Base-by-base conservation (phyloP, 1,284 basidiomycete species). In the Tilletiopsis washingtonensis region DNA sequence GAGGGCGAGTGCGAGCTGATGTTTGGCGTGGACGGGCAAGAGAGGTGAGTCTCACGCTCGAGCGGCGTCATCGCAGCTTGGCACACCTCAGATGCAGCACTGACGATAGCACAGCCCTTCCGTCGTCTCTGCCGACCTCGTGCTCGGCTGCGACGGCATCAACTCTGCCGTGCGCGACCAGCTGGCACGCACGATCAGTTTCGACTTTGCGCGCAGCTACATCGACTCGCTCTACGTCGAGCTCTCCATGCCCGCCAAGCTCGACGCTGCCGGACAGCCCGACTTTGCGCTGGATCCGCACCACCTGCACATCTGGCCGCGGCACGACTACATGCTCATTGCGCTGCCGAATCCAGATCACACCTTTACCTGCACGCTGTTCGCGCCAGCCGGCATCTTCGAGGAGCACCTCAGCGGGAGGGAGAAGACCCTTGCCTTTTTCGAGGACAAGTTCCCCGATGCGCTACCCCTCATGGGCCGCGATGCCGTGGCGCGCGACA, bases 291-390 rank as follows among this genome's bases (percentile, higher is more conserved):
- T 98, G 75, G 89, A 94, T 79, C 86, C 88, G 59, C 85, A 88
- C 75, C 88, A 97, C 76, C 82, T 98, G 59, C 94, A 98, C 78
- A 97, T 98, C 71, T 98, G 93, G 93, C 94, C 93, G 52, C 84
- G 91, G 69, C 88, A 91, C 75, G 86, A 88, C 45, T 97, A 96
- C 79, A 98, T 98, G 93, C 81, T 98, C 66, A 96, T 98, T 69
- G 94, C 90, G 17, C 82, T 98, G 45, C 90, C 93, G 58, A 98
- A 71, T 45, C 32, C 49, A 26, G 77, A 78, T 58, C 70, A 75
- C 34, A 76, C 75, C 6, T 78, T 80, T 64, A 79, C 78, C 0
- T 73, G 77, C 75, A 96, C 91, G 20, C 79, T 98, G 55, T 98
- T 97, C 77, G 88, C 89, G 49, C 90, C 91, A 17, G 84, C 82